Percentiles rank a stretch among this genome's conserved stretches.
Conservation (phyloP, 2,329 filamentous ascomycete genomes). For the Pestalotiopsis sp. region DNA sequence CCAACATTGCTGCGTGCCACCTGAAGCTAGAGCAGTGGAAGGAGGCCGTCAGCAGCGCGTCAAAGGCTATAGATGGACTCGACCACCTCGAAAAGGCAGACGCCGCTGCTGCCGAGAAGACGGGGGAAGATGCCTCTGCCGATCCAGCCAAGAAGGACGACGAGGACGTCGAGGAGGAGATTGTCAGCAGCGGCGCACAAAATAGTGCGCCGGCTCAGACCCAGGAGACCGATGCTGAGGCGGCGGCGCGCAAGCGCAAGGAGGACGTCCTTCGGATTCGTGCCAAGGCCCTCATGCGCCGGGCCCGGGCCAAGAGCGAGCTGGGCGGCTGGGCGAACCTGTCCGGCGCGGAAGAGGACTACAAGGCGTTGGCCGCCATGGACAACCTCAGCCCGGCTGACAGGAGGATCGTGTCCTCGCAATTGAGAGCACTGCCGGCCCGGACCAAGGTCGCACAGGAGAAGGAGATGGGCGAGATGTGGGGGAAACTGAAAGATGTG, state of each 20-base stretch:
- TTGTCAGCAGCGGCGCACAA: slow-evolving; percentile 61
- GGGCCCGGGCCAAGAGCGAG: slow-evolving; percentile 73
- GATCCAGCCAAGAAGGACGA: slow-evolving; percentile 49
- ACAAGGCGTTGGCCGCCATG: slow-evolving; percentile 65
- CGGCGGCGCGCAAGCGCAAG: slow-evolving; percentile 38
- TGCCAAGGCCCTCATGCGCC: slow-evolving; percentile 79
- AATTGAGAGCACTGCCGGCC: slow-evolving; percentile 67
- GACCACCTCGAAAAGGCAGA: slow-evolving; percentile 55
- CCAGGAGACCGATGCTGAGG: slow-evolving; percentile 30
- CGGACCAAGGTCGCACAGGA: slow-evolving; percentile 79
- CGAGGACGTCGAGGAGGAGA: slow-evolving; percentile 54
- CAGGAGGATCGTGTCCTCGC: slow-evolving; percentile 65
- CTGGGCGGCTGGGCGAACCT: slow-evolving; percentile 79
- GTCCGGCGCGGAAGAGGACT: slow-evolving; percentile 78
- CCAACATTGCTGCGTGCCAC: slow-evolving; percentile 88
- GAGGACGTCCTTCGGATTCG: slow-evolving; percentile 77
- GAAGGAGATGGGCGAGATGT: slow-evolving; percentile 92
- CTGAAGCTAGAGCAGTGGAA: slow-evolving; percentile 87
- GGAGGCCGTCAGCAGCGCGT: slow-evolving; percentile 75
- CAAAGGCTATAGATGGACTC: slow-evolving; percentile 72
- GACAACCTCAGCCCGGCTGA: slow-evolving; percentile 67
- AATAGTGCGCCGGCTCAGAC: slow-evolving; percentile 45
- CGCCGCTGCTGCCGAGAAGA: slow-evolving; percentile 22
- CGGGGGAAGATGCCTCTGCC: slow-evolving; percentile 34
- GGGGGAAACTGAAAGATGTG: slow-evolving; percentile 88